Percentiles rank a stretch among this genome's conserved stretches.
These are phyloP conservation scores for Penicillium polonicum DNA, from an alignment of 2,329 filamentous ascomycete species.

Conservation along the genomic window DNA sequence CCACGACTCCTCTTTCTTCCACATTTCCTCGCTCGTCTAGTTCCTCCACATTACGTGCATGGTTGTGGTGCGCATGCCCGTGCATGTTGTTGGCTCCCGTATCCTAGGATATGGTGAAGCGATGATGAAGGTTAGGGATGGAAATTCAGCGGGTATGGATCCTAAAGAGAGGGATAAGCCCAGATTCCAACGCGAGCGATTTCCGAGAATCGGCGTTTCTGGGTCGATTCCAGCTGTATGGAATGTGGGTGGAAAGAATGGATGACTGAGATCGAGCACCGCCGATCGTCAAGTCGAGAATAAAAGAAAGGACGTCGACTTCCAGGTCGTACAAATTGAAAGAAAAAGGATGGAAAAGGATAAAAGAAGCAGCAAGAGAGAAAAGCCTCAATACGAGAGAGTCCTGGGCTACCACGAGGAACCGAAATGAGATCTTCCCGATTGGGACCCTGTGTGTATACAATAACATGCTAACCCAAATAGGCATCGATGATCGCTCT, in stretches of 20 bases:
- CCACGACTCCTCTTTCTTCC: conserved; percentile 5
- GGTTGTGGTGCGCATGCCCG: conserved; percentile 33
- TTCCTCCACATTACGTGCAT: conserved; percentile 24
- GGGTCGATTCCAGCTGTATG: conserved; percentile 13
- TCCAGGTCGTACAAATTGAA: conserved; percentile 23
- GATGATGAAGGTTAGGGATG: background rate
- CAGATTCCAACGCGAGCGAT: conserved; percentile 22
- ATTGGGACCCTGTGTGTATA: conserved; percentile 9
- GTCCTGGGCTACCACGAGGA: conserved; percentile 7
- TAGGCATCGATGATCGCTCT: background rate
- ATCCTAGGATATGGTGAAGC: conserved; percentile 4
- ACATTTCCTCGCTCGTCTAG: conserved; percentile 15
- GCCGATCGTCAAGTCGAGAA: conserved; percentile 18
- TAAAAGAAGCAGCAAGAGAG: background rate
- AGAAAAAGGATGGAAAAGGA: conserved; percentile 3
- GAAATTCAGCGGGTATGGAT: background rate
- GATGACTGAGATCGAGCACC: conserved; percentile 24
- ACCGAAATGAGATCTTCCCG: conserved; percentile 9
- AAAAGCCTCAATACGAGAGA: conserved; percentile 1
- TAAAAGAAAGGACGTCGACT: conserved; percentile 28
- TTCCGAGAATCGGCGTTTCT: conserved; percentile 16
- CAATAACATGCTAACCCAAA: conserved; percentile 5
- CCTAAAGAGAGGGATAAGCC: conserved; percentile 9
- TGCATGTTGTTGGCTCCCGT: conserved; percentile 29
- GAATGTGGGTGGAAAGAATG: conserved; percentile 31